Evolutionary conservation across 805 yeast genomes (phyloP).

Genomic region (Monosporozyma unispora): DNA sequence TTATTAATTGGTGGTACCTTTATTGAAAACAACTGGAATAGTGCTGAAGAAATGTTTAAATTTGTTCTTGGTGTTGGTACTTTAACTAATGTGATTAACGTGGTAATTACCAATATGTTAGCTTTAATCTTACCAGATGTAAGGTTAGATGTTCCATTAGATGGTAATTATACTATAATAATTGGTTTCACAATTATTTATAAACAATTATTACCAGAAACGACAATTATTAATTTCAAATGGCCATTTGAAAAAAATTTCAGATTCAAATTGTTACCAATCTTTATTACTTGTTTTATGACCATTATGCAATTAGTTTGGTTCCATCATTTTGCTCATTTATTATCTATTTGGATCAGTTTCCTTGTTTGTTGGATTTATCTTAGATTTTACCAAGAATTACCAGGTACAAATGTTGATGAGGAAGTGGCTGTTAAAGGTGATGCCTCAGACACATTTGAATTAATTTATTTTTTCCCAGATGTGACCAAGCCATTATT

Average conservation of each 20-base stretch:
- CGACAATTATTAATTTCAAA: slow-evolving; percentile 43
- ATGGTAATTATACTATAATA: slow-evolving; percentile 47
- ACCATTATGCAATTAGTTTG: slow-evolving; percentile 25
- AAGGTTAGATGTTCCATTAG: slow-evolving; percentile 37
- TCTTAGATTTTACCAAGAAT: slow-evolving; percentile 66
- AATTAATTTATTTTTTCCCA: slow-evolving; percentile 79
- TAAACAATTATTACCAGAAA: slow-evolving; percentile 56
- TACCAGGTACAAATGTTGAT: slow-evolving; percentile 24
- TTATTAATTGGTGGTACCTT: slow-evolving; percentile 53
- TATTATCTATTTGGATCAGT: slow-evolving; percentile 45
- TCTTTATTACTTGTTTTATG: slow-evolving; percentile 30
- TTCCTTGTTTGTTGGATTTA: slow-evolving; percentile 69
- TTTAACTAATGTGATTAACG: slow-evolving; percentile 44
- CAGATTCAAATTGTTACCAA: slow-evolving; percentile 58
- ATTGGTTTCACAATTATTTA: slow-evolving; percentile 54
- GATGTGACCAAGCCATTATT: slow-evolving; percentile 43
- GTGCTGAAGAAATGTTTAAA: slow-evolving; percentile 38
- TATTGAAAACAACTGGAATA: slow-evolving; percentile 59
- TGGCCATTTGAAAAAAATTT: slow-evolving; percentile 36
- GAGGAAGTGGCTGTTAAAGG: slow-evolving; percentile 35
- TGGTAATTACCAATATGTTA: slow-evolving; percentile 15
- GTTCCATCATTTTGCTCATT: slow-evolving; percentile 38
- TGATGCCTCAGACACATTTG: slow-evolving; percentile 86
- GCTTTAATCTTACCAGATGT: slow-evolving; percentile 22
- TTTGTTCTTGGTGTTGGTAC: slow-evolving; percentile 43